Evolutionary conservation across 164 flowering plant genomes (phyloP), one percentile per base, ranked within the genome.

Genomic region (Cinnamomum chago): DNA sequence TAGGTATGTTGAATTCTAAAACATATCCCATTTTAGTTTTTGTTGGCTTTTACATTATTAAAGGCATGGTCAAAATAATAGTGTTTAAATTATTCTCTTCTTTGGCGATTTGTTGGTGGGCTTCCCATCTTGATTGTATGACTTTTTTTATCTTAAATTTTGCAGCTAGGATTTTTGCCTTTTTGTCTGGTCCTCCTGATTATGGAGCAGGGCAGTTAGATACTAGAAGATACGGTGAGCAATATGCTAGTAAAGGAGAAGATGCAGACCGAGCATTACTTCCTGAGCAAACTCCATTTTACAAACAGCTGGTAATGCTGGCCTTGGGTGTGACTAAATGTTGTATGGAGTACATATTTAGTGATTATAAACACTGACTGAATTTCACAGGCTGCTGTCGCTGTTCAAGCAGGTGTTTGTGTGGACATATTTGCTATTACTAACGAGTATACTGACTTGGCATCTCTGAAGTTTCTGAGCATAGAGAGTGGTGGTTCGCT

Each of bases 391-490:
- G 99, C 99, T 80, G 87, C 98, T 81, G 89, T 90, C 30, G 99
- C 99, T 84, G 99, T 94, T 80, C 99, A 96, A 96, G 82, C 97
- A 82, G 99, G 99, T 87, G 99, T 92, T 72, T 96, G 97, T 76
- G 97, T 96, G 71, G 99, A 96, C 84, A 81, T 96, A 81, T 94
- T 96, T 89, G 97, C 98, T 81, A 93, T 96, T 30, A 96, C 99
- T 78, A 96, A 96, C 81, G 99, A 96, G 81, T 96, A 96, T 76
- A 94, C 98, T 35, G 98, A 96, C 81, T 82, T 96, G 82, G 99
- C 99, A 58, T 96, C 99, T 47, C 85, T 96, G 25, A 96, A 94
- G 78, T 96, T 94, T 85, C 90, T 96, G 67, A 93, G 99, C 75
- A 94, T 96, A 75, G 98, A 94, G 69, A 96, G 99, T 87, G 99